Base-by-base conservation (phyloP, 768 basidiomycete species). In the Rhizopogon sp. region DNA sequence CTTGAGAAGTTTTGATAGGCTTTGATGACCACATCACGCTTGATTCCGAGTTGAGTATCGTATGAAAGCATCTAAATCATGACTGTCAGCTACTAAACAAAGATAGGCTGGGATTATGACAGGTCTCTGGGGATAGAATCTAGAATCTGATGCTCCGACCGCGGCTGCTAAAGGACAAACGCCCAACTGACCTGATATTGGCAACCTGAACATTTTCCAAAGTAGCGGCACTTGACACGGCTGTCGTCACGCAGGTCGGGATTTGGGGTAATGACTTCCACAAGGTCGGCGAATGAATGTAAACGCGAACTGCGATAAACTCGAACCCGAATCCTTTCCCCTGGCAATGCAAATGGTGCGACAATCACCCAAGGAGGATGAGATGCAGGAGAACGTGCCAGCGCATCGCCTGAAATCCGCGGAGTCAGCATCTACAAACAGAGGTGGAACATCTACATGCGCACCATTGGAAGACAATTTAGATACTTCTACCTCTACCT, bases 151-250 rank as follows among this genome's bases (percentile, higher is more conserved):
- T 33, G 47, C 44, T 47, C 13, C 50, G 3, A 4, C 16, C 33
- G 6, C 25, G 8, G 17, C 4, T 7, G 16, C 11, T 16, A 6
- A 22, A 16, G 11, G 43, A 41, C 3, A 37, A 39, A 41, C 6
- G 33, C 25, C 0, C 16, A 52, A 61, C 73, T 14, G 40, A 88
- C 91, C 76, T 97, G 94, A 67, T 93, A 93, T 69, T 98, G 96
- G 67, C 96, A 99, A 2, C 96, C 96, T 0, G 83, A 90, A 69
- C 95, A 98, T 39, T 73, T 75, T 0, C 88, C 88, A 73, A 97
- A 98, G 67, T 98, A 94, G 58, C 83, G 81, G 72, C 96, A 98
- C 57, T 78, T 75, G 0, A 90, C 79, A 22, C 81, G 74, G 29
- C 69, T 76, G 60, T 82, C 74, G 60, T 93, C 90, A 51, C 94